Evolutionary conservation across 192 early-diverging fungal genomes (phyloP).

Genomic region (Rhizophagus sp.): DNA sequence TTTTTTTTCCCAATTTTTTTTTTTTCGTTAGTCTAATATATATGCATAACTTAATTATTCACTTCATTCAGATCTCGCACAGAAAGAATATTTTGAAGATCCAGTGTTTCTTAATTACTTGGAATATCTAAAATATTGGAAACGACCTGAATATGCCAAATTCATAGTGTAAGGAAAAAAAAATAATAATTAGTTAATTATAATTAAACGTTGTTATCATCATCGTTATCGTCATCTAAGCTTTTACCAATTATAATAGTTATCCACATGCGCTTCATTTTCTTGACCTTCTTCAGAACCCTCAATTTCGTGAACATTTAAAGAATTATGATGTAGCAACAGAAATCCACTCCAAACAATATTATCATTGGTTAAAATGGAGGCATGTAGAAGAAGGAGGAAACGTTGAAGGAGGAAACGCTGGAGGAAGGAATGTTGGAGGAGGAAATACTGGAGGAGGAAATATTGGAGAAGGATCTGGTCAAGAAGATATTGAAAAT

Average conservation of each 20-base stretch:
- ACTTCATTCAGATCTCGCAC: conserved; percentile 67
- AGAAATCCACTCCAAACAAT: conserved; percentile 78
- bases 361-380: conserved; percentile 64
- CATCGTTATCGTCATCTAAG: not conserved
- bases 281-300: conserved; percentile 81
- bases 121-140: conserved; percentile 89
- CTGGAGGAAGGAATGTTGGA: not conserved
- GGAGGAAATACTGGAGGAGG: not conserved
- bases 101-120: conserved; percentile 88
- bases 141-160: conserved; percentile 86
- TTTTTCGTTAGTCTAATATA: not conserved
- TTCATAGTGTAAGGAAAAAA: conserved; percentile 69
- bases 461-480: not conserved
- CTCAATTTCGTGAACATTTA: conserved; percentile 75
- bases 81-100: conserved; percentile 83
- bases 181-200: not conserved
- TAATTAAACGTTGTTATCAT: not conserved
- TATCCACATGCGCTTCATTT: conserved; percentile 90
- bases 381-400: not conserved
- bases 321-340: conserved; percentile 69
- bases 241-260: conserved; percentile 39
- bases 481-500: not conserved
- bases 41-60: not conserved
- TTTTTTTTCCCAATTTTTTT: not conserved
- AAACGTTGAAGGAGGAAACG: not conserved